Percentiles rank a stretch among this genome's conserved stretches.
These are phyloP conservation scores for Parastagonospora avenae DNA, from an alignment of 2,329 filamentous ascomycete species.

Conservation along the genomic window DNA sequence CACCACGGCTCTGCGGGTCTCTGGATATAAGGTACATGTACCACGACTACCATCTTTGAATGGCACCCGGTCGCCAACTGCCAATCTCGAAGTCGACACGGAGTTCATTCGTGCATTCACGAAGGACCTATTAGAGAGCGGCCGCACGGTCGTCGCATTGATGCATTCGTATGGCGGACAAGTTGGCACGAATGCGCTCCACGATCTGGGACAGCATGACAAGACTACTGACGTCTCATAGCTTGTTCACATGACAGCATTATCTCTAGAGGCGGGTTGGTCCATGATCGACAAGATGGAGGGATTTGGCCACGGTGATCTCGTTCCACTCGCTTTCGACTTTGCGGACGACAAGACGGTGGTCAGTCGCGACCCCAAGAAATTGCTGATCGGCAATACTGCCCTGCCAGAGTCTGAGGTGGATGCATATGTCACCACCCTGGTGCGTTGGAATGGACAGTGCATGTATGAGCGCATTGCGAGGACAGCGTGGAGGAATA, in stretches of 20 bases:
- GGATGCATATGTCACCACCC: conserved; percentile 4
- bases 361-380: conserved; percentile 9
- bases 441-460: conserved; percentile 12
- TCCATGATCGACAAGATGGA: conserved; percentile 12
- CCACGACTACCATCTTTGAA: conserved; percentile 19
- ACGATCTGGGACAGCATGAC: too few relatives aligned
- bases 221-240: too few relatives aligned
- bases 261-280: too few relatives aligned
- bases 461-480: conserved; percentile 9
- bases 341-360: conserved; percentile 11
- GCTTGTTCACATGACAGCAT: too few relatives aligned
- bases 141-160: conserved; percentile 6
- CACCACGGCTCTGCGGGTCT: too few relatives aligned
- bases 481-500: conserved; percentile 14
- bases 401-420: conserved; percentile 4
- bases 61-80: conserved; percentile 8
- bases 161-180: conserved; percentile 17
- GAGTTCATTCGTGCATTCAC: conserved; percentile 2
- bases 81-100: conserved; percentile 9
- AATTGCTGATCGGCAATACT: conserved; percentile 1
- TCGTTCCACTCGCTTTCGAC: conserved; percentile 19
- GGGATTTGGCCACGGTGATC: conserved; percentile 8
- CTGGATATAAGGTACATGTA: conserved; percentile 22
- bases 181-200: too few relatives aligned
- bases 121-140: conserved; percentile 2